Conservation (phyloP, 192 early-diverging fungal species). For the Dissophora ornata region DNA sequence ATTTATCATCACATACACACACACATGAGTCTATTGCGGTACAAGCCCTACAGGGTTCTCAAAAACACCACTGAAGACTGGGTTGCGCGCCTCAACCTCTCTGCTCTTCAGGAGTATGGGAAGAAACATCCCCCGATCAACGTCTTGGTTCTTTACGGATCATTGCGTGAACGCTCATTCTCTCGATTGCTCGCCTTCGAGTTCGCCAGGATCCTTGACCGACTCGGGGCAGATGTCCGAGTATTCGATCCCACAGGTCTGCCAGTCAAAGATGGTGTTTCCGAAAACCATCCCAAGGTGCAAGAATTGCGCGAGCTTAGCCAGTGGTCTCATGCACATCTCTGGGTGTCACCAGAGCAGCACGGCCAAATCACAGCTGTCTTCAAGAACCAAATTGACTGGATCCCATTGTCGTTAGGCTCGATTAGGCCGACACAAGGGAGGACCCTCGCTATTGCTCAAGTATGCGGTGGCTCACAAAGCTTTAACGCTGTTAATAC, state of each 20-base stretch:
- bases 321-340: conserved; percentile 63
- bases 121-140: conserved; percentile 36
- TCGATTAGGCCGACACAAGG: conserved; percentile 60
- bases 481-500: conserved; percentile 66
- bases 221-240: conserved; percentile 60
- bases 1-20: not conserved
- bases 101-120: conserved; percentile 27
- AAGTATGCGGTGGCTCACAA: conserved; percentile 64
- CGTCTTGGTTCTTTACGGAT: conserved; percentile 63
- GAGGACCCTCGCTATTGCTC: conserved; percentile 55
- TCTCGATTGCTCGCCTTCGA: conserved; percentile 63
- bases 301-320: conserved; percentile 61
- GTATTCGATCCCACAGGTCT: conserved; percentile 63
- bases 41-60: conserved; percentile 32
- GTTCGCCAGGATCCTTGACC: conserved; percentile 61
- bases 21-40: no score
- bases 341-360: conserved; percentile 67
- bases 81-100: conserved; percentile 37
- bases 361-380: conserved; percentile 64
- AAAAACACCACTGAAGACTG: conserved; percentile 33
- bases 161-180: conserved; percentile 58
- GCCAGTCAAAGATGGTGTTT: conserved; percentile 62
- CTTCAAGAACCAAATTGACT: conserved; percentile 67
- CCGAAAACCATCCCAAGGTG: conserved; percentile 62
- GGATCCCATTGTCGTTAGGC: conserved; percentile 60